Base-by-base conservation (phyloP, 768 basidiomycete species). In the Naganishia randhawae region DNA sequence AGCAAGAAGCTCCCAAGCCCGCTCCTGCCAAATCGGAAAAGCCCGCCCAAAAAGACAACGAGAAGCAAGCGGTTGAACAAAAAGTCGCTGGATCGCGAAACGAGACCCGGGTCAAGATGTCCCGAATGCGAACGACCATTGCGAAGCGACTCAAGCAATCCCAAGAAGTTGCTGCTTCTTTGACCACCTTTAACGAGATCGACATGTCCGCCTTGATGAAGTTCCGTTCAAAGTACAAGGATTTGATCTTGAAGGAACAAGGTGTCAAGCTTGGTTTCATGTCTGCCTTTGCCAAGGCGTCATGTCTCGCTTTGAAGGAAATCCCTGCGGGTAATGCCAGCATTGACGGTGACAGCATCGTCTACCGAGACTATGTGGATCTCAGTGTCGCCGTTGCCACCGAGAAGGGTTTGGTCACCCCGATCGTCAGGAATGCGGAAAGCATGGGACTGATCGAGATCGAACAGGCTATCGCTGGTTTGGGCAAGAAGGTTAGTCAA, bases 121-220 rank as follows among this genome's bases (percentile, higher is more conserved):
- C 86, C 81, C 89, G 94, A 63, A 99, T 99, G 96, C 91, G 95
- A 53, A 84, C 90, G 71, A 91, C 94, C 70, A 99, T 99, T 76
- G 89, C 94, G 53, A 92, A 94, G 82, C 92, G 95, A 63, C 86
- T 99, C 79, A 99, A 99, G 83, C 89, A 96, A 79, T 95, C 94
- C 27, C 95, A 99, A 80, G 96, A 97, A 78, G 86, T 91, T 22
- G 96, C 95, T 4, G 95, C 95, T 53, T 94, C 92, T 57, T 81
- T 98, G 69, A 98, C 96, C 37, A 98, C 95, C 29, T 99, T 99
- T 86, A 97, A 99, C 83, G 95, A 99, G 82, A 91, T 99, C 77
- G 95, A 98, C 83, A 98, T 99, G 95, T 93, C 92, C 48, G 88
- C 90, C 50, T 83, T 98, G 66, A 90, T 96, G 83, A 88, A 89